Percentiles rank a stretch among this genome's conserved stretches.
Conservation (phyloP, 306 rosid genomes). For the Citrullus colocynthis region DNA sequence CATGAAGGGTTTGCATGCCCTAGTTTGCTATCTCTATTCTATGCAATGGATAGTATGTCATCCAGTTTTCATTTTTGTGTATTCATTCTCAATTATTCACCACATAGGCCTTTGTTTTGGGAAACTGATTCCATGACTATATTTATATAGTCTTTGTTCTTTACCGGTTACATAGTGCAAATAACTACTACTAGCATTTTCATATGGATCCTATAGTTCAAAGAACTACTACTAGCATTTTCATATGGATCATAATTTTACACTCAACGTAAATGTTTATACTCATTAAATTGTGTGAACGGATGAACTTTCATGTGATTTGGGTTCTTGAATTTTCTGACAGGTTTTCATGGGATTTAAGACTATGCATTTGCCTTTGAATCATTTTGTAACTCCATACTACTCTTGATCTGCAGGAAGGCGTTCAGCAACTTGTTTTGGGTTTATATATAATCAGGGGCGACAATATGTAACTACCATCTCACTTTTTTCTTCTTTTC, state of each 20-base stretch:
- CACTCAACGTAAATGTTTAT: not conserved
- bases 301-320: not conserved
- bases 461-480: slow-evolving; percentile 69
- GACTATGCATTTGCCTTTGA: not conserved
- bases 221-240: not conserved
- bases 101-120: not conserved
- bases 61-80: not conserved
- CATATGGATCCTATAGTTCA: not conserved
- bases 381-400: not conserved
- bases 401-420: slow-evolving; percentile 55
- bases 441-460: slow-evolving; percentile 92
- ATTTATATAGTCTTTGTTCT: not conserved
- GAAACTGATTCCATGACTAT: not conserved
- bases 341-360: not conserved
- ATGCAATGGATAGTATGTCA: not conserved
- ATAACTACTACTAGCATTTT: not conserved
- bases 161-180: not conserved
- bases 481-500: not conserved
- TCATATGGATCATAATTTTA: not conserved
- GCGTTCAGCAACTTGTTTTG: slow-evolving; percentile 84
- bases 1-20: not conserved
- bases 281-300: not conserved
- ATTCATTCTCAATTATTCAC: not conserved
- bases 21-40: not conserved
- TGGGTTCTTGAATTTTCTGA: not conserved